Base-by-base conservation (phyloP, 768 basidiomycete species). In the Lyophyllum decastes region DNA sequence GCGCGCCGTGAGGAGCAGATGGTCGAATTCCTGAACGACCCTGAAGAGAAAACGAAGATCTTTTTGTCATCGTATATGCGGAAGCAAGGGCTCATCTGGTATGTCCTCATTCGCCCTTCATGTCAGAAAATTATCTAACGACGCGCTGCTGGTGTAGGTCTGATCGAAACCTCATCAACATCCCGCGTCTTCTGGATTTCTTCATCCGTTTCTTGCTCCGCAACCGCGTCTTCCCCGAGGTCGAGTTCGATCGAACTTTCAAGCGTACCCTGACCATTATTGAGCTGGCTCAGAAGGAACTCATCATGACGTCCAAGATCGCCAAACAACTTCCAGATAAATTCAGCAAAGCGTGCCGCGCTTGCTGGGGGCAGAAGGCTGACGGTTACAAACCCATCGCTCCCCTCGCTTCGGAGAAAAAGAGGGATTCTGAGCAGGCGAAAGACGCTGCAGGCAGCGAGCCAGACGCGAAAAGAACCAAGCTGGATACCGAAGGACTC, bases 1-100 rank as follows among this genome's bases (percentile, higher is more conserved):
- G 72, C 73, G 2, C 57, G 66, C 16, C 76, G 76, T 49, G 81
- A 81, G 26, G 77, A 80, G 21, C 73, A 74, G 25, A 71, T 85
- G 52, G 64, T 75, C 0, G 60, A 69, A 4, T 93, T 93, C 68
- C 71, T 93, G 57, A 71, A 78, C 38, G 78, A 89, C 54, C 88
- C 91, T 0, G 88, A 85, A 61, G 69, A 67, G 9, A 70, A 76
- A 27, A 71, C 87, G 52, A 83, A 76, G 54, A 76, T 90, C 19
- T 93, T 91, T 70, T 74, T 93, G 58, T 88, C 89, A 0, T 88
- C 88, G 4, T 81, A 84, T 62, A 87, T 85, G 73, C 77, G 83
- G 34, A 80, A 84, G 53, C 82, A 84, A 55, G 91, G 91, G 24
- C 77, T 89, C 47, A 79, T 85, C 54, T 91, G 87, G 90, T 89